A percentile compares a stretch with the other conserved stretches of the same genome.
Evolutionary conservation across 2,329 filamentous ascomycete species (phyloP).

Genomic region (Sphaerulina populicola): DNA sequence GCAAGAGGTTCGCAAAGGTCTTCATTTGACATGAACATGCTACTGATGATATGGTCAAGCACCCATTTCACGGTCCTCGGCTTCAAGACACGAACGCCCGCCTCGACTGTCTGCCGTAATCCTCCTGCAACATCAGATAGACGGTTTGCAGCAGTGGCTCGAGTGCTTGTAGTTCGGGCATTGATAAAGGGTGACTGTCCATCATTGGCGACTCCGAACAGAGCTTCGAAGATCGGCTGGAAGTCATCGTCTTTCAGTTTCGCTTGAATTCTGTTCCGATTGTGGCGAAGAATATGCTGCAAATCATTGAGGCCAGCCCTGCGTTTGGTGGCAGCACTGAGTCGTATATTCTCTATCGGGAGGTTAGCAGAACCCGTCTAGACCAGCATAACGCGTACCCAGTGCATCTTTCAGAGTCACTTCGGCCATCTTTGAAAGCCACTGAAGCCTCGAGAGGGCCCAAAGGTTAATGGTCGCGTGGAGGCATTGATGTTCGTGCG

Average conservation of each 20-base stretch:
- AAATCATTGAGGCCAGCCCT: conserved; percentile 47
- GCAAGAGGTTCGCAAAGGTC: conserved; percentile 61
- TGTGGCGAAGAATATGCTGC: conserved; percentile 49
- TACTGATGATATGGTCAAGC: conserved; percentile 72
- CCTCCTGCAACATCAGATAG: conserved; percentile 63
- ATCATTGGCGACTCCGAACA: conserved; percentile 60
- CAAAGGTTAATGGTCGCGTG: conserved; percentile 5
- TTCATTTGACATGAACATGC: conserved; percentile 48
- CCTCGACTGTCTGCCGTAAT: conserved; percentile 62
- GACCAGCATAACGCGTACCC: not conserved
- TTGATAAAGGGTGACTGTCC: conserved; percentile 61
- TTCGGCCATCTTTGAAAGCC: conserved; percentile 9
- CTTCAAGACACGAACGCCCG: conserved; percentile 55
- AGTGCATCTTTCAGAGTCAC: conserved; percentile 11
- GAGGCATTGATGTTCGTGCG: conserved; percentile 1
- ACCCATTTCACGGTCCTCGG: conserved; percentile 70
- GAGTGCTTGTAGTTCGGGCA: conserved; percentile 40
- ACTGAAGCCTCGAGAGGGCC: not conserved
- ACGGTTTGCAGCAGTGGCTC: conserved; percentile 40
- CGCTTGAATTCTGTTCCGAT: conserved; percentile 38
- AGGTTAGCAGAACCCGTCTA: not conserved
- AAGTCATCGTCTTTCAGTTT: conserved; percentile 66
- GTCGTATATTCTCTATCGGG: conserved; percentile 33
- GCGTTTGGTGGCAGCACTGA: conserved; percentile 41
- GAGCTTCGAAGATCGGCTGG: conserved; percentile 67